Percentiles rank a stretch among this genome's conserved stretches.
Conservation (phyloP, 139 green algal genomes). For the Chlamydomonas asymmetrica region DNA sequence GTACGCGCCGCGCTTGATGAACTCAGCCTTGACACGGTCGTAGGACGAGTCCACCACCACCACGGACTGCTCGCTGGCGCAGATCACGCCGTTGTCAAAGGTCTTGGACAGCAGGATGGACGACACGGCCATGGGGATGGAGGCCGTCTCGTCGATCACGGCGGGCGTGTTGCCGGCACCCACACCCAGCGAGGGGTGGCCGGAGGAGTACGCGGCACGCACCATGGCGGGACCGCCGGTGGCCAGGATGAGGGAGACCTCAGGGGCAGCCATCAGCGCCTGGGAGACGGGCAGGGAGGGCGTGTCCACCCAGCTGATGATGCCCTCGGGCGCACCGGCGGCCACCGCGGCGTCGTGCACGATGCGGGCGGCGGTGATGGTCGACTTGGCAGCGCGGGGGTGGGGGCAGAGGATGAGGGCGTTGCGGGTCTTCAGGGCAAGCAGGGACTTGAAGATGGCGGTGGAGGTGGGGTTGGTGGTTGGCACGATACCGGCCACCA, state of each 20-base stretch:
- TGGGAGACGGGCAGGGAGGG: constrained; percentile 57
- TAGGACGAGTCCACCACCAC: constrained; percentile 60
- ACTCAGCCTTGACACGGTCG: constrained; percentile 50
- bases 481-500: constrained; percentile 66
- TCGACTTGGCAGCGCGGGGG: constrained; percentile 57
- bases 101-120: constrained; percentile 63
- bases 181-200: constrained; percentile 70
- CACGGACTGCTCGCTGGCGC: constrained; percentile 68
- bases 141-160: constrained; percentile 68
- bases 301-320: constrained; percentile 67
- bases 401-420: constrained; percentile 68
- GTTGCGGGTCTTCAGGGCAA: constrained; percentile 74
- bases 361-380: constrained; percentile 63
- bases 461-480: constrained; percentile 73
- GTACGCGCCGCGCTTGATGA: constrained; percentile 58
- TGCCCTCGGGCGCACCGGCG: constrained; percentile 55
- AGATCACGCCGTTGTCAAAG: constrained; percentile 80
- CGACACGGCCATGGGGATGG: constrained; percentile 58
- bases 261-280: constrained; percentile 61
- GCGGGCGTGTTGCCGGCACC: constrained; percentile 73
- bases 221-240: constrained; percentile 74
- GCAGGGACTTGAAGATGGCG: constrained; percentile 71
- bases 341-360: constrained; percentile 64
- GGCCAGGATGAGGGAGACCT: constrained; percentile 66
- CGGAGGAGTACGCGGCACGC: constrained; percentile 64